phyloP scores from a whole-genome alignment of 202 grass and related monocot genomes.

The Hordeum pubiflorum region DNA sequence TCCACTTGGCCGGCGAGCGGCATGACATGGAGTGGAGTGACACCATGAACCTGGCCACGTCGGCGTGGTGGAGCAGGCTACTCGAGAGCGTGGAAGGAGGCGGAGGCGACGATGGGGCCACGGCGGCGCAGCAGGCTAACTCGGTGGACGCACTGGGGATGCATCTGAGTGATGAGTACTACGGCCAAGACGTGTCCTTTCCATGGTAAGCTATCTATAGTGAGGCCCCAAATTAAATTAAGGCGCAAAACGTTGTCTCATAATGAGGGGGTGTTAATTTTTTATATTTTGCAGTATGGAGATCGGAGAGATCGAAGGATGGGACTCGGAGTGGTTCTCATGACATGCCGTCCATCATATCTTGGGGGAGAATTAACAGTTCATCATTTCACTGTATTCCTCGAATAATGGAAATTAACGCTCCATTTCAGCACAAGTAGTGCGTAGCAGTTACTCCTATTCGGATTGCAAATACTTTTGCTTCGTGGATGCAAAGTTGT shows the following conservation, averaged over 20 bases:
- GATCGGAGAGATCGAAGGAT: slow-evolving; percentile 68
- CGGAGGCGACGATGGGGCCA: background rate
- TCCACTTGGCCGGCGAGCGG: slow-evolving; percentile 62
- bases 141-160: background rate
- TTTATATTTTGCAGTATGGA: slow-evolving; percentile 37
- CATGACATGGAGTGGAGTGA: slow-evolving; percentile 91
- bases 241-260: background rate
- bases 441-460: too few relatives aligned
- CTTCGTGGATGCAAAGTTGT: too few relatives aligned
- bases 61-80: slow-evolving; percentile 85
- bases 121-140: background rate
- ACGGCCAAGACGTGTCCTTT: slow-evolving; percentile 34
- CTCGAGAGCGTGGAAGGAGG: slow-evolving; percentile 39
- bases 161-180: slow-evolving; percentile 17
- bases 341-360: slow-evolving; percentile 9
- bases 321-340: slow-evolving; percentile 59
- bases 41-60: slow-evolving; percentile 63
- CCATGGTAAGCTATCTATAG: slow-evolving; percentile 40
- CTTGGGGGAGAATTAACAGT: background rate
- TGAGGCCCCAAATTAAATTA: background rate
- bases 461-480: too few relatives aligned
- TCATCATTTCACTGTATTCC: background rate
- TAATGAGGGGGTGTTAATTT: background rate
- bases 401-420: too few relatives aligned
- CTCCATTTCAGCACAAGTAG: too few relatives aligned